Conservation (phyloP, 2,329 filamentous ascomycete genomes). For the Elsinoe perseae region DNA sequence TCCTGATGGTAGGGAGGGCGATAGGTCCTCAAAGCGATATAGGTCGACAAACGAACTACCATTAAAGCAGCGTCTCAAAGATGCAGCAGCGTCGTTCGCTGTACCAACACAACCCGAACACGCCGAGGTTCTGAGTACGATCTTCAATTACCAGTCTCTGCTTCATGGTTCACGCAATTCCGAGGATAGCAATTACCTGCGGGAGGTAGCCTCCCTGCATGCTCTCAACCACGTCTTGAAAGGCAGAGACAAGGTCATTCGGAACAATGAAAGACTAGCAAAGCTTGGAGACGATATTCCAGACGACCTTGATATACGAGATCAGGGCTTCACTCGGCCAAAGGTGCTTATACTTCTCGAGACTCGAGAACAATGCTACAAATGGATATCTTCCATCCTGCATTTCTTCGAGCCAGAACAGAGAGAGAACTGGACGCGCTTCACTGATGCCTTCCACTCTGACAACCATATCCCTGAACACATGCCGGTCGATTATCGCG, state of each 20-base stretch:
- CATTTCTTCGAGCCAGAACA: conserved; percentile 74
- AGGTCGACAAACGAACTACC: conserved; percentile 38
- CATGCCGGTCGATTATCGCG: conserved; percentile 77
- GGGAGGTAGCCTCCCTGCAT: conserved; percentile 70
- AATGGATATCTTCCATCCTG: conserved; percentile 68
- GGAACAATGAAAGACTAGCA: conserved; percentile 76
- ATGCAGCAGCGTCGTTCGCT: conserved; percentile 47
- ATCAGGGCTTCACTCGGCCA: conserved; percentile 91
- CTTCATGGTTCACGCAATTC: conserved; percentile 66
- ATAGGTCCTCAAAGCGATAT: conserved; percentile 13
- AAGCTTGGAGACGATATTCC: conserved; percentile 50
- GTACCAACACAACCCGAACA: conserved; percentile 55
- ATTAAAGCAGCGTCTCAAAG: conserved; percentile 63
- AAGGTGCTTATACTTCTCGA: conserved; percentile 88
- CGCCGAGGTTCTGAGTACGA: conserved; percentile 57
- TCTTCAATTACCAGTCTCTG: conserved; percentile 78
- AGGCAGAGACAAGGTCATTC: conserved; percentile 82
- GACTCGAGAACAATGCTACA: conserved; percentile 76
- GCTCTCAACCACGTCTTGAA: conserved; percentile 89
- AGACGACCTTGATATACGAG: conserved; percentile 65
- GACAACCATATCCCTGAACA: conserved; percentile 55
- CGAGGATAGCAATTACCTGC: conserved; percentile 59
- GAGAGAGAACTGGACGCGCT: conserved; percentile 89
- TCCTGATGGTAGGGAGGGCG: conserved; percentile 17
- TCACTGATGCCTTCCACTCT: conserved; percentile 72